Evolutionary conservation across 2,329 filamentous ascomycete species (phyloP), one percentile per base, ranked within the genome.

Genomic region (Xylariaceae sp.): DNA sequence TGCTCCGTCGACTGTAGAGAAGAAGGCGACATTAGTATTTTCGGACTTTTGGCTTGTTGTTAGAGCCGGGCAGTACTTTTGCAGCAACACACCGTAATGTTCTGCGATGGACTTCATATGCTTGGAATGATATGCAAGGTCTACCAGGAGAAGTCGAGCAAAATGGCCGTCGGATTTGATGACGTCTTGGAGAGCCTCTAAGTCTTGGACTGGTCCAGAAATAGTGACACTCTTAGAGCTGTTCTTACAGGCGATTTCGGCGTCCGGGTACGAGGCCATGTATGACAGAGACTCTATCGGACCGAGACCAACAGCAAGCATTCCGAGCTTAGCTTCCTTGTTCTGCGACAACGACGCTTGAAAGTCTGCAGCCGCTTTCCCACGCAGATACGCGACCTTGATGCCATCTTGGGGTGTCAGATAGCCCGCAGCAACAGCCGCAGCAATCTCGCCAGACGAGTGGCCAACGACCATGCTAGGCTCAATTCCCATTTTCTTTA

Each of bases 221-320:
- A 71, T 26, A 1, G 69, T 70, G 7, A 70, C 14, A 26, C 67
- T 70, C 3, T 7, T 54, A 0, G 67, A 66, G 43, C 68, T 71
- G 45, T 71, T 71, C 40, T 57, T 64, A 42, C 67, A 71, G 16
- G 68, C 67, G 9, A 69, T 62, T 42, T 23, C n/a, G n/a, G n/a
- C n/a, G n/a, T n/a, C n/a, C n/a, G n/a, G n/a, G n/a, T n/a, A n/a
- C n/a, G n/a, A n/a, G n/a, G n/a, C n/a, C n/a, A n/a, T n/a, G n/a
- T n/a, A n/a, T n/a, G n/a, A n/a, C n/a, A n/a, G n/a, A n/a, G n/a
- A n/a, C n/a, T 49, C 26, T 44, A 0, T 62, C 46, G 5, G 47
- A 40, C 48, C 44, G 1, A 68, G n/a, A 2, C 63, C 63, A 12
- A 65, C 57, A 6, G 64, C 65, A 0, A 66, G 26, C 65, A 67